These are phyloP conservation scores for Incumbomyces delicatus DNA, from an alignment of 2,329 filamentous ascomycete species.

Conservation along the genomic window DNA sequence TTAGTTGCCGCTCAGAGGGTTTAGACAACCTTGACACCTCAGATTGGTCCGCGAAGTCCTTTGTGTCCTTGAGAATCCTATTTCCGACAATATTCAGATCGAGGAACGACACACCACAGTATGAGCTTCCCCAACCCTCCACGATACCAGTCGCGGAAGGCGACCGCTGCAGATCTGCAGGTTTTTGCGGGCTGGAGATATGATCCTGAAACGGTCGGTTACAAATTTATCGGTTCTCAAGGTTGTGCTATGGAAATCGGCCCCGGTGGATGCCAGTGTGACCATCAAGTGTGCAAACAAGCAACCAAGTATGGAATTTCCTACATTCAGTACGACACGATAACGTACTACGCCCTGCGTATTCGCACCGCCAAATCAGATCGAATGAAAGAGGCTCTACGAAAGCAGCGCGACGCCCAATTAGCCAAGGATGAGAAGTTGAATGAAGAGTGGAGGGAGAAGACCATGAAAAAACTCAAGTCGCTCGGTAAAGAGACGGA, in stretches of 20 bases:
- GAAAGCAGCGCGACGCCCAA: slow-evolving; percentile 21
- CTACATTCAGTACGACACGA: slow-evolving; percentile 20
- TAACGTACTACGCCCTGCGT: slow-evolving; percentile 19
- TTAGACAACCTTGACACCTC: slow-evolving; percentile 1
- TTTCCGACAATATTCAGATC: neutral
- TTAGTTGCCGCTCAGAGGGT: too few relatives aligned
- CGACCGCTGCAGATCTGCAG: neutral
- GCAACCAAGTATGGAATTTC: slow-evolving; percentile 18
- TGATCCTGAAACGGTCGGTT: neutral
- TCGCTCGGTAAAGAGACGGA: neutral
- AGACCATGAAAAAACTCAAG: slow-evolving; percentile 1
- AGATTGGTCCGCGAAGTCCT: neutral
- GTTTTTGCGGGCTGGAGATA: neutral
- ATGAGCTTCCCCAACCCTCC: neutral
- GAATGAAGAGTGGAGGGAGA: slow-evolving; percentile 11
- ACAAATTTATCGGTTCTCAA: neutral
- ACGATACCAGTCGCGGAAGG: neutral
- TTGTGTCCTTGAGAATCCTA: neutral
- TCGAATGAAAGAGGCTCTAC: slow-evolving; percentile 18
- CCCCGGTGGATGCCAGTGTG: slow-evolving; percentile 7
- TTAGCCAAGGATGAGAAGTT: slow-evolving; percentile 16
- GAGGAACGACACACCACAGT: neutral
- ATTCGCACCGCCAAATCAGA: slow-evolving; percentile 16
- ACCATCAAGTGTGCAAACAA: slow-evolving; percentile 17
- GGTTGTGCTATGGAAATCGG: neutral